Percentiles rank a stretch among this genome's conserved stretches.
Conservation (phyloP, 352 stramenopile species). For the Pythium pyrilobum region DNA sequence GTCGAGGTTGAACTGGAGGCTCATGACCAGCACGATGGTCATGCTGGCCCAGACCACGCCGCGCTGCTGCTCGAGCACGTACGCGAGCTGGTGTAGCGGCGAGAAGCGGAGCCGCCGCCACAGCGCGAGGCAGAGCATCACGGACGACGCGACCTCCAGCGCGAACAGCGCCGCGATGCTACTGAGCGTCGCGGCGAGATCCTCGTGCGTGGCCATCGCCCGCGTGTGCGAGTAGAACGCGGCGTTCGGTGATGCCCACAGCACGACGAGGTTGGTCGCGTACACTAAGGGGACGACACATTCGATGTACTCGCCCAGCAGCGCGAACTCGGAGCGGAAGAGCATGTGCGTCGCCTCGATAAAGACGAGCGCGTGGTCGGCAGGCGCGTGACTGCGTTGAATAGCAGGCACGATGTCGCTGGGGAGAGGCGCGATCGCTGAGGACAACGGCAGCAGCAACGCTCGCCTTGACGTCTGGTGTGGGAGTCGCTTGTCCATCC, state of each 20-base stretch:
- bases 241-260: slow-evolving; percentile 22
- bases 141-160: not conserved
- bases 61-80: slow-evolving; percentile 18
- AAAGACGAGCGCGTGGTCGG: slow-evolving; percentile 5
- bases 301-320: slow-evolving; percentile 24
- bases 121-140: slow-evolving; percentile 1
- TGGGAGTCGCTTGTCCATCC: no score
- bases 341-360: not conserved
- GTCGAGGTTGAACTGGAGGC: slow-evolving; percentile 21
- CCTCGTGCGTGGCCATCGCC: not conserved
- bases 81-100: slow-evolving; percentile 13
- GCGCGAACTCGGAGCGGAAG: slow-evolving; percentile 17
- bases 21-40: slow-evolving; percentile 10
- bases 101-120: slow-evolving; percentile 3
- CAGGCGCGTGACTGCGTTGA: no score
- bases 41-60: slow-evolving; percentile 14
- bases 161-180: not conserved
- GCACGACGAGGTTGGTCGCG: slow-evolving; percentile 12
- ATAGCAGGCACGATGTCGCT: no score
- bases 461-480: no score
- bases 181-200: not conserved
- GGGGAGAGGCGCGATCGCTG: no score
- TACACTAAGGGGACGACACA: slow-evolving; percentile 15
- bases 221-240: slow-evolving; percentile 17
- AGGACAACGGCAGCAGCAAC: no score